These are phyloP conservation scores for Phytophthora palmivora DNA, from an alignment of 352 stramenopile species.

Conservation along the genomic window DNA sequence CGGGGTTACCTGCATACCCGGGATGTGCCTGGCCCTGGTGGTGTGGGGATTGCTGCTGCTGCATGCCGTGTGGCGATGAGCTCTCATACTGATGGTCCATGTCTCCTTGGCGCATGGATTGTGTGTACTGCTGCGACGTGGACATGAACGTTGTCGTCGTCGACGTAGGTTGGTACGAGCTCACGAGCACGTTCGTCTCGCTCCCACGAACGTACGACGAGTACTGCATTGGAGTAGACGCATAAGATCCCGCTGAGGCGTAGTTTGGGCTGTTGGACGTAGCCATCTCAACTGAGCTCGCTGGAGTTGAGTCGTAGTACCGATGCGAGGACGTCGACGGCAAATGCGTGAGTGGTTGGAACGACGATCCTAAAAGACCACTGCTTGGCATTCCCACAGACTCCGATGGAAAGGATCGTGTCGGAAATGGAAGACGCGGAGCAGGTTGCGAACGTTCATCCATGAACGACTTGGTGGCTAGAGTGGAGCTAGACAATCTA, in stretches of 20 bases:
- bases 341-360: conserved; percentile 40
- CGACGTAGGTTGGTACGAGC: conserved; percentile 36
- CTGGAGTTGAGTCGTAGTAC: conserved; percentile 43
- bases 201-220: conserved; percentile 50
- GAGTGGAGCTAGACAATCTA: conserved; percentile 3
- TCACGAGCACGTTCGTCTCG: conserved; percentile 40
- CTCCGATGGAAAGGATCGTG: conserved; percentile 65
- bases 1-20: conserved; percentile 35
- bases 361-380: conserved; percentile 45
- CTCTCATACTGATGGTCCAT: conserved; percentile 43
- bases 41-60: conserved; percentile 23
- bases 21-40: conserved; percentile 36
- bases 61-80: conserved; percentile 41
- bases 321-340: conserved; percentile 32
- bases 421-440: conserved; percentile 62
- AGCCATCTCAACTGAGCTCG: conserved; percentile 24
- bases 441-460: conserved; percentile 41
- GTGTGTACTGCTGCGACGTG: conserved; percentile 37
- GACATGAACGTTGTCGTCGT: conserved; percentile 37
- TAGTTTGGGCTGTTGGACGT: conserved; percentile 31
- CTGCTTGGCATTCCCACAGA: conserved; percentile 33
- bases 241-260: conserved; percentile 20
- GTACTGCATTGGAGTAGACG: conserved; percentile 30
- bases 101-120: conserved; percentile 39
- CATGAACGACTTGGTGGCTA: conserved; percentile 35